These are phyloP conservation scores for Tylopilus subfusipes DNA, from an alignment of 768 basidiomycete species.

Conservation along the genomic window DNA sequence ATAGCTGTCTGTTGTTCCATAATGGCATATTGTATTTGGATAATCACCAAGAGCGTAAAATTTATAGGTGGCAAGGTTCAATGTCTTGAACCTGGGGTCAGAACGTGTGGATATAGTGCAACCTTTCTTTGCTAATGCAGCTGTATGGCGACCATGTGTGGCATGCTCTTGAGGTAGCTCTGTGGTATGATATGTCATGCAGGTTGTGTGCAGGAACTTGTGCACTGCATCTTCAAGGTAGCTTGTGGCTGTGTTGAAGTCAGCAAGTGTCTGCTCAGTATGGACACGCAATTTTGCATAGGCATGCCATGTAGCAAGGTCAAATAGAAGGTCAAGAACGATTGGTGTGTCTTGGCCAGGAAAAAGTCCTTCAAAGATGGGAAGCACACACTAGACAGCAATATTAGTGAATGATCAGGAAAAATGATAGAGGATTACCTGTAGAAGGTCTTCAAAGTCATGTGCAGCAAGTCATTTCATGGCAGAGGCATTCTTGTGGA, in stretches of 20 bases:
- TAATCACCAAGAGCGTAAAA: neutral
- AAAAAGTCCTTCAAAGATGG: neutral
- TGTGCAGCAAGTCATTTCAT: neutral
- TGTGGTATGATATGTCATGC: conserved; percentile 23
- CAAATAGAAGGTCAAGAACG: too few species aligned
- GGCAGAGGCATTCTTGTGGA: neutral
- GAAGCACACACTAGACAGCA: neutral
- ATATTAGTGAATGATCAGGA: too few species aligned
- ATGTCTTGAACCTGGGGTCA: neutral
- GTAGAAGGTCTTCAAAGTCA: neutral
- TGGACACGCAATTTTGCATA: too few species aligned
- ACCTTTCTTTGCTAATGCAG: neutral
- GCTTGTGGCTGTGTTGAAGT: too few species aligned
- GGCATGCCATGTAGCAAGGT: too few species aligned
- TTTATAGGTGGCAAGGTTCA: neutral
- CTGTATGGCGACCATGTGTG: neutral
- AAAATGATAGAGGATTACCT: neutral
- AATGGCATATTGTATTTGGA: neutral
- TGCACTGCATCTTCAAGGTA: neutral
- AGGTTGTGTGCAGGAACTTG: conserved; percentile 23
- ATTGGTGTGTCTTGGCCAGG: too few species aligned
- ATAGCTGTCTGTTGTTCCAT: neutral
- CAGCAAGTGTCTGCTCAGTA: too few species aligned
- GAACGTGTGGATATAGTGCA: neutral
- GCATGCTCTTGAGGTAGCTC: conserved; percentile 14